Conservation (phyloP, 495 filamentous ascomycete species). For the Podospora conica region DNA sequence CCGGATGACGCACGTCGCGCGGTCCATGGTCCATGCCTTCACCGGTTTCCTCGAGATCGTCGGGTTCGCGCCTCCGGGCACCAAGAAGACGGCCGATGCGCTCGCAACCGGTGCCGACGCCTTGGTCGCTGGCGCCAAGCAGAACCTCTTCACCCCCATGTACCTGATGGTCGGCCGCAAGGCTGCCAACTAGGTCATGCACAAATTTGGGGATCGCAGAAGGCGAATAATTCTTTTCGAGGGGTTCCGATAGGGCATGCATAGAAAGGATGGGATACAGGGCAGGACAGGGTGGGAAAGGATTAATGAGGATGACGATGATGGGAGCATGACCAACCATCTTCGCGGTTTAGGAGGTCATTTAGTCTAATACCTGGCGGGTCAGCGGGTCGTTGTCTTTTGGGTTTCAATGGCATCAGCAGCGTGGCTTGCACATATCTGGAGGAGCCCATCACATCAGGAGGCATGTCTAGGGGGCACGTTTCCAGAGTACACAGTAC, state of each 20-base stretch:
- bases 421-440: not conserved
- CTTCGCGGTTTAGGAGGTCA: constrained; percentile 10
- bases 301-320: constrained; percentile 21
- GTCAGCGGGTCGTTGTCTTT: not conserved
- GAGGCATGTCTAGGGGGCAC: not conserved
- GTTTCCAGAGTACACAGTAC: not conserved
- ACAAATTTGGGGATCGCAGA: not conserved
- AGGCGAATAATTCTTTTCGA: constrained; percentile 3
- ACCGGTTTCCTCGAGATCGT: constrained; percentile 72
- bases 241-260: not conserved
- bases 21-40: constrained; percentile 68
- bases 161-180: constrained; percentile 97
- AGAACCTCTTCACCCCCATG: constrained; percentile 97
- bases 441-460: not conserved
- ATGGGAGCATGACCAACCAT: not conserved
- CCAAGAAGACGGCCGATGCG: constrained; percentile 92
- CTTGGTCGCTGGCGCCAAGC: constrained; percentile 81
- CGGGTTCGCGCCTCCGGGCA: constrained; percentile 71
- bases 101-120: constrained; percentile 78
- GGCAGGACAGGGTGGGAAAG: constrained; percentile 8
- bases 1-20: constrained; percentile 84
- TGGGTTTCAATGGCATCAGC: constrained; percentile 12
- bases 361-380: constrained; percentile 19
- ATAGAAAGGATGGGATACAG: constrained; percentile 19
- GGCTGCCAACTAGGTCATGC: constrained; percentile 44